A percentile compares a stretch with the other conserved stretches of the same genome.
Evolutionary conservation across 179 eudicot genomes (phyloP).

Genomic region (Vitellaria paradoxa): DNA sequence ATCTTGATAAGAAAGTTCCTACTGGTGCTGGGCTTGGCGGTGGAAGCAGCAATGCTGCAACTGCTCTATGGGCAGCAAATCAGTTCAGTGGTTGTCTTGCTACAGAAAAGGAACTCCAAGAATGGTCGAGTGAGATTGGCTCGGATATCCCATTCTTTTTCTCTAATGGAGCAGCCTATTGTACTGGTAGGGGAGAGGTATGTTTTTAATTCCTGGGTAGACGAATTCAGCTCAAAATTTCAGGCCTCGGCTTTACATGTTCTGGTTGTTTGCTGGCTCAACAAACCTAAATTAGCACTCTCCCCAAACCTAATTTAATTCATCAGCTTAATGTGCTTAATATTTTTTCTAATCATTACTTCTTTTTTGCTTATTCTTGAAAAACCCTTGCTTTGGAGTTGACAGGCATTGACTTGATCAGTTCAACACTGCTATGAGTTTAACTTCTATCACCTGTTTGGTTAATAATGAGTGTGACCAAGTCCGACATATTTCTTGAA

Average conservation of each 20-base stretch:
- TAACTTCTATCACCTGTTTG: too few species aligned
- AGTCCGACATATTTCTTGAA: too few species aligned
- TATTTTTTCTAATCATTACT: neutral
- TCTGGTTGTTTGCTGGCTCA: neutral
- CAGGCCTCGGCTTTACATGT: neutral
- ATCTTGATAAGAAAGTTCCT: conserved; percentile 95
- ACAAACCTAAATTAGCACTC: neutral
- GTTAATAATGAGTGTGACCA: too few species aligned
- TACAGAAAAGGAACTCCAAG: conserved; percentile 84
- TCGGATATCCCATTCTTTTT: conserved; percentile 98
- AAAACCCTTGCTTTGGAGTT: neutral
- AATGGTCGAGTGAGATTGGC: conserved; percentile 97
- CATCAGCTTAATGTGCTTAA: neutral
- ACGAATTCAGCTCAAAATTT: neutral
- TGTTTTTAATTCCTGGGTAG: conserved; percentile 12
- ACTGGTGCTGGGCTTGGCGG: conserved; percentile 99
- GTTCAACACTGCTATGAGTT: too few species aligned
- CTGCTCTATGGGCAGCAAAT: conserved; percentile 99
- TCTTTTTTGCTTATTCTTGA: neutral
- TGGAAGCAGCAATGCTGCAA: conserved; percentile 98
- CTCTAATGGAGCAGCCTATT: conserved; percentile 91
- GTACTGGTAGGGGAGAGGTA: conserved; percentile 99
- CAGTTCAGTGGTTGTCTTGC: conserved; percentile 87
- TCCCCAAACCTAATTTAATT: too few species aligned
- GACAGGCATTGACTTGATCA: neutral